Evolutionary conservation across 495 filamentous ascomycete genomes (phyloP).

Genomic region (Xylaria telfairii): DNA sequence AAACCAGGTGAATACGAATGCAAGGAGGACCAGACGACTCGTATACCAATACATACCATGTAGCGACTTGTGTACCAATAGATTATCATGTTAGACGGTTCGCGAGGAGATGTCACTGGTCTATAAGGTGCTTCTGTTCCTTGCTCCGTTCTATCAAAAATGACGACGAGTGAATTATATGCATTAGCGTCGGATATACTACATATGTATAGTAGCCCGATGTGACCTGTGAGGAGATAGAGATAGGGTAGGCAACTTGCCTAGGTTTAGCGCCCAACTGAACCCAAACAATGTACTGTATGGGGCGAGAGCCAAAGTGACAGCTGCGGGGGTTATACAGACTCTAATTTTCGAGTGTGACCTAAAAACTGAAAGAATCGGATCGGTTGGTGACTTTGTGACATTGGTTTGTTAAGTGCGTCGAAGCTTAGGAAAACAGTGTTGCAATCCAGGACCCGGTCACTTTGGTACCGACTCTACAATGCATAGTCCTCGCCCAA

Average conservation of each 20-base stretch:
- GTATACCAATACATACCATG: background rate
- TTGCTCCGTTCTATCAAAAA: background rate
- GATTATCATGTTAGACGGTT: slow-evolving; percentile 1
- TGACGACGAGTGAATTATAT: background rate
- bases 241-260: background rate
- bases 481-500: background rate
- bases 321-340: background rate
- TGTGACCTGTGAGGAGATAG: background rate
- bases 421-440: background rate
- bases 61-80: slow-evolving; percentile 24
- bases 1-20: background rate
- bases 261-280: slow-evolving; percentile 18
- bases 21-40: background rate
- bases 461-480: background rate
- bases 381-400: background rate
- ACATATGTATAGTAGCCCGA: background rate
- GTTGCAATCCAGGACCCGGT: background rate
- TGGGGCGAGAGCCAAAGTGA: background rate
- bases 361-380: background rate
- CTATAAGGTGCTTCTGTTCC: background rate
- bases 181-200: background rate
- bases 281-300: background rate
- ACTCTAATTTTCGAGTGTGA: no score
- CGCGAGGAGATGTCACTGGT: background rate
- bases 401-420: background rate